Evolutionary conservation across 148 eudicot genomes (phyloP).

Genomic region (Pharnaceum exiguum): DNA sequence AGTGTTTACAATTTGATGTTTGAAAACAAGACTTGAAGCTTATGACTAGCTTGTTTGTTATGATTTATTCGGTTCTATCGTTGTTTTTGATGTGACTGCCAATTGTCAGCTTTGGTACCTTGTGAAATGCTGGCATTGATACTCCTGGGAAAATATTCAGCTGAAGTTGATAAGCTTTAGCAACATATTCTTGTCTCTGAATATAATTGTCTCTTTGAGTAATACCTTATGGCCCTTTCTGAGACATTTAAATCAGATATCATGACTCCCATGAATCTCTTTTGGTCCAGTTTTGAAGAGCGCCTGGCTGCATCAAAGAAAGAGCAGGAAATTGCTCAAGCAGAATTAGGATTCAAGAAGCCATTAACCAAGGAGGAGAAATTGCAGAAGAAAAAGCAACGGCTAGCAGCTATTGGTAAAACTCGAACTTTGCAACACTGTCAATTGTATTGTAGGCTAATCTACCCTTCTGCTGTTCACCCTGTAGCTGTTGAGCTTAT

Average conservation of each 20-base stretch:
- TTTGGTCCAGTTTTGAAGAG: slow-evolving; percentile 79
- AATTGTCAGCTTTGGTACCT: no score
- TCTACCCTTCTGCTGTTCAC: background rate
- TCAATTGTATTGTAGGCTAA: background rate
- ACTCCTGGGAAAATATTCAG: no score
- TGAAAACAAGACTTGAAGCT: no score
- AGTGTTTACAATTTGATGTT: no score
- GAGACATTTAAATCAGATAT: background rate
- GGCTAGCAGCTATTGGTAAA: slow-evolving; percentile 96
- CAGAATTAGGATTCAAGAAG: slow-evolving; percentile 86
- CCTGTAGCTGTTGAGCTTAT: background rate
- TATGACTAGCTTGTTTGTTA: no score
- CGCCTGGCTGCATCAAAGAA: slow-evolving; percentile 83
- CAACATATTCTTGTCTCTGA: no score
- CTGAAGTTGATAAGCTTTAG: no score
- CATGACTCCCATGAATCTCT: background rate
- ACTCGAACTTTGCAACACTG: no score
- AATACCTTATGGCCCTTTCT: background rate
- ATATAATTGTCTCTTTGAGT: no score
- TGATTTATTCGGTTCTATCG: no score
- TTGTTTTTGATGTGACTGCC: no score
- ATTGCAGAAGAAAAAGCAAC: slow-evolving; percentile 82
- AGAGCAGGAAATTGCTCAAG: slow-evolving; percentile 63
- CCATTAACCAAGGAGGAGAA: slow-evolving; percentile 89
- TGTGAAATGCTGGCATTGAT: no score